Evolutionary conservation across 176 grass and related monocot species (phyloP).

Genomic region (Bolboschoenus planiculmis): DNA sequence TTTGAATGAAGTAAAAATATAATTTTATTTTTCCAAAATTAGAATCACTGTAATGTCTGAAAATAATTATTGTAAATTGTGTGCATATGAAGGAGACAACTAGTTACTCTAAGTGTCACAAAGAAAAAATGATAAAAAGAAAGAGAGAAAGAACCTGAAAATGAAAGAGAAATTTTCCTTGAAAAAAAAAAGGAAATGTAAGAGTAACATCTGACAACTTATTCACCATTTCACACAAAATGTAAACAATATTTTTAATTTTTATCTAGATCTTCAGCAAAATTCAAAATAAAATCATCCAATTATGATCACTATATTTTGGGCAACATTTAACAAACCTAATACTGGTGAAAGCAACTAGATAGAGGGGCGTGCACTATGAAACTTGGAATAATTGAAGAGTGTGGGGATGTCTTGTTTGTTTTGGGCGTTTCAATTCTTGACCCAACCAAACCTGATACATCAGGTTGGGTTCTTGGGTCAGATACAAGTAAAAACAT

Average conservation of each 20-base stretch:
- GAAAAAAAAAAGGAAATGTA: no score
- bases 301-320: neutral
- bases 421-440: neutral
- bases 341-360: slow-evolving; percentile 1
- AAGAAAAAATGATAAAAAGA: no score
- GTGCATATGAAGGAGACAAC: neutral
- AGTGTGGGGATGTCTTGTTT: neutral
- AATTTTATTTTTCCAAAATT: neutral
- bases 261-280: neutral
- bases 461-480: neutral
- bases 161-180: no score
- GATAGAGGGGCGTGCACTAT: neutral
- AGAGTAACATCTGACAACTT: neutral
- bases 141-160: neutral
- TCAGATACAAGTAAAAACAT: neutral
- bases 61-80: neutral
- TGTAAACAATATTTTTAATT: neutral
- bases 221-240: neutral
- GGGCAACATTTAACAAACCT: neutral
- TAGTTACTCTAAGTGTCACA: neutral
- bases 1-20: neutral
- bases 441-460: neutral
- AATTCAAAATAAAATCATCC: neutral
- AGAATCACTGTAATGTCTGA: neutral
- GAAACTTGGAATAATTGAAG: neutral